Evolutionary conservation across 2,329 filamentous ascomycete genomes (phyloP).

Genomic region (Aspergillus ibericus): DNA sequence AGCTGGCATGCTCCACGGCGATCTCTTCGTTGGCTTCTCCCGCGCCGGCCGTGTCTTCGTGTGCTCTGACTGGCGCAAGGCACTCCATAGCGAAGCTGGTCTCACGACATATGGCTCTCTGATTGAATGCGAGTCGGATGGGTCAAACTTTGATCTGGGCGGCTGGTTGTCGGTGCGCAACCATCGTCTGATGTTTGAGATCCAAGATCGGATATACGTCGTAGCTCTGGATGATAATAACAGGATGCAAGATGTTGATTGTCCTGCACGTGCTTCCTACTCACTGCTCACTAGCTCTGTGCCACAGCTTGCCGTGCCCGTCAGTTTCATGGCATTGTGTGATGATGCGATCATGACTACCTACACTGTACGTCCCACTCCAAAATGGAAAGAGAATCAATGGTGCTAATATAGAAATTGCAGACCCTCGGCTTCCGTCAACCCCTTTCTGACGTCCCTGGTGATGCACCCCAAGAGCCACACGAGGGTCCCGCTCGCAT

Average conservation of each 20-base stretch:
- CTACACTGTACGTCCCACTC: slow-evolving; percentile 35
- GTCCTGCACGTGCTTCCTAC: slow-evolving; percentile 29
- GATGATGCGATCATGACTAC: slow-evolving; percentile 52
- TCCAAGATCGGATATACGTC: slow-evolving; percentile 46
- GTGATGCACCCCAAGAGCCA: slow-evolving; percentile 15
- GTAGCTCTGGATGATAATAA: slow-evolving; percentile 41
- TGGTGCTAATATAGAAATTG: slow-evolving; percentile 15
- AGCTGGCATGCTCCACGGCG: slow-evolving; percentile 45
- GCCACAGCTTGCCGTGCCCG: slow-evolving; percentile 42
- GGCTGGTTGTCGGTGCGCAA: slow-evolving; percentile 49
- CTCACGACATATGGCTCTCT: slow-evolving; percentile 32
- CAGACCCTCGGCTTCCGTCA: slow-evolving; percentile 35
- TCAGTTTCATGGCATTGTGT: slow-evolving; percentile 50
- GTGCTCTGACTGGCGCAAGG: slow-evolving; percentile 46
- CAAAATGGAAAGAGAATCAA: background rate
- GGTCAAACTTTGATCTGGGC: slow-evolving; percentile 46
- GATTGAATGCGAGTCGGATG: slow-evolving; percentile 46
- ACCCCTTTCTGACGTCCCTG: slow-evolving; percentile 19
- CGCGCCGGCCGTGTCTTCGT: slow-evolving; percentile 46
- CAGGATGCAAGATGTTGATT: slow-evolving; percentile 22
- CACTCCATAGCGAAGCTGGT: slow-evolving; percentile 29
- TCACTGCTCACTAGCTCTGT: slow-evolving; percentile 39
- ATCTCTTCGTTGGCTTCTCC: slow-evolving; percentile 47
- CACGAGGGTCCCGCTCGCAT: slow-evolving; percentile 30
- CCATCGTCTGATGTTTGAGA: slow-evolving; percentile 46